phyloP scores from a whole-genome alignment of 2,329 filamentous ascomycete genomes.

The Didymella glomerata region DNA sequence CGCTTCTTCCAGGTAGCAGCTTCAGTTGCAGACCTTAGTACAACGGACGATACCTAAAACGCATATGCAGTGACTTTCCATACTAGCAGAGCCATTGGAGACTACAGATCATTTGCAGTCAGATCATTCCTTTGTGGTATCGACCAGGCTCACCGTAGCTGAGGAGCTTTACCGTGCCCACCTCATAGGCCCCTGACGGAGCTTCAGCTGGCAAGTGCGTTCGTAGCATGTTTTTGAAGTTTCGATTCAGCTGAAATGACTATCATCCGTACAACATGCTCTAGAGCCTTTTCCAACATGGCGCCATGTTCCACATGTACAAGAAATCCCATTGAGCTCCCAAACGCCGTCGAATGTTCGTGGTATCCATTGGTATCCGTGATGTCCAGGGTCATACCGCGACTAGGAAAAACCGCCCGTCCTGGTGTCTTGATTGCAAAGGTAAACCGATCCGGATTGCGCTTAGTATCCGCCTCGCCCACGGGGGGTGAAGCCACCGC shows the following conservation, averaged over 20 bases:
- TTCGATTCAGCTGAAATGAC: constrained; percentile 24
- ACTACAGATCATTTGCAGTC: neutral
- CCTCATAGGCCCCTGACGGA: neutral
- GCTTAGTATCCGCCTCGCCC: constrained; percentile 46
- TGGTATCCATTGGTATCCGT: constrained; percentile 45
- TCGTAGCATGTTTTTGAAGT: constrained; percentile 16
- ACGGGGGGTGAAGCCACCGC: constrained; percentile 38
- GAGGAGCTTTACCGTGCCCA: neutral
- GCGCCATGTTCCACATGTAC: constrained; percentile 40
- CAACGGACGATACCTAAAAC: no score
- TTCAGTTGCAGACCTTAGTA: no score
- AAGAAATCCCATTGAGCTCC: constrained; percentile 39
- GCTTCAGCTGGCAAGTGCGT: no score
- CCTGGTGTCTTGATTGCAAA: constrained; percentile 23
- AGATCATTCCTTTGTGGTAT: neutral
- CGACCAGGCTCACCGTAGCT: neutral
- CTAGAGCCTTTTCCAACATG: constrained; percentile 28
- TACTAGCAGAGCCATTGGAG: neutral
- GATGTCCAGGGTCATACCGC: constrained; percentile 30
- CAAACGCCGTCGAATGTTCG: constrained; percentile 46
- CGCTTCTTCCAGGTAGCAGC: no score
- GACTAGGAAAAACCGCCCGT: constrained; percentile 28
- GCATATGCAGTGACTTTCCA: neutral
- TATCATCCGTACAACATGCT: constrained; percentile 22
- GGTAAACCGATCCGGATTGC: constrained; percentile 19